Percentiles rank a stretch among this genome's conserved stretches.
Conservation (phyloP, 2,329 filamentous ascomycete species). For the Furcasterigmium sp. region DNA sequence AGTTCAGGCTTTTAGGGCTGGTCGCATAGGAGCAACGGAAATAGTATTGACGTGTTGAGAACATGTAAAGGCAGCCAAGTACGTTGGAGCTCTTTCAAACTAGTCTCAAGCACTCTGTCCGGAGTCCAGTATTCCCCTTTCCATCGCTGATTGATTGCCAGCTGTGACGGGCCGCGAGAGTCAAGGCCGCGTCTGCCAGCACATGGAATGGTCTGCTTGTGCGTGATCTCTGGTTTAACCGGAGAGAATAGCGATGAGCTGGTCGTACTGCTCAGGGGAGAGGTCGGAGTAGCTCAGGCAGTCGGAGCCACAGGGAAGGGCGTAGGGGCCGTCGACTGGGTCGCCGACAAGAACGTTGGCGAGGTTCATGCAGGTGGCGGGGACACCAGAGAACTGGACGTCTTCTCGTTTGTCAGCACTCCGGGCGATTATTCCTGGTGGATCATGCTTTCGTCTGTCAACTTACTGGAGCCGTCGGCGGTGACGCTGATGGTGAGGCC, state of each 20-base stretch:
- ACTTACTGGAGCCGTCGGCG: not conserved
- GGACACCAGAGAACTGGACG: conserved; percentile 8
- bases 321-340: conserved; percentile 8
- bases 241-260: conserved; percentile 8
- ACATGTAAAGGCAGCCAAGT: no score
- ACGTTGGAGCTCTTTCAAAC: no score
- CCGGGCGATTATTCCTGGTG: not conserved
- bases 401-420: not conserved
- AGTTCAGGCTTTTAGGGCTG: no score
- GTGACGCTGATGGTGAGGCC: conserved; percentile 2
- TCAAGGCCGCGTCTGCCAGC: no score
- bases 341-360: conserved; percentile 11
- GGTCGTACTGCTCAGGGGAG: conserved; percentile 18
- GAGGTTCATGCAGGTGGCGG: conserved; percentile 14
- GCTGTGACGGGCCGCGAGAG: no score
- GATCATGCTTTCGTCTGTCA: not conserved
- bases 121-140: no score
- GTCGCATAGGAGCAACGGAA: no score
- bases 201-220: no score
- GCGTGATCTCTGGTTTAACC: no score
- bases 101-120: no score
- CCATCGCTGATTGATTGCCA: no score
- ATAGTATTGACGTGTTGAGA: no score
- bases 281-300: conserved; percentile 12
- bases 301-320: conserved; percentile 11